Percentiles rank a stretch among this genome's conserved stretches.
These are phyloP conservation scores for Dacryopinax spathularia DNA, from an alignment of 768 basidiomycete species.

Conservation along the genomic window DNA sequence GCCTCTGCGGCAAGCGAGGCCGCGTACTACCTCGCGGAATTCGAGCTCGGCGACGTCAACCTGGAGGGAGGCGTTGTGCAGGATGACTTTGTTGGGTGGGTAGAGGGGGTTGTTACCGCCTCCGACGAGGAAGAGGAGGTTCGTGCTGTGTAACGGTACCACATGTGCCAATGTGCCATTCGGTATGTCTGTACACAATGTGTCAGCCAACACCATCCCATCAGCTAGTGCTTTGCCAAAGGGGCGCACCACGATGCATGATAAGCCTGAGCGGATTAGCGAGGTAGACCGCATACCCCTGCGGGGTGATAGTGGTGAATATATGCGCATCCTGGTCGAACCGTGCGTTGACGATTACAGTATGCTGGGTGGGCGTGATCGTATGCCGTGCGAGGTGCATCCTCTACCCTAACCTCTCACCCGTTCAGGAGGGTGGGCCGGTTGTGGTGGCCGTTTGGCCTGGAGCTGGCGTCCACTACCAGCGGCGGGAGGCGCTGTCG, in stretches of 20 bases:
- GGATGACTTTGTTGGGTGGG: constrained; percentile 79
- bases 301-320: constrained; percentile 65
- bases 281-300: constrained; percentile 72
- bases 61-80: constrained; percentile 74
- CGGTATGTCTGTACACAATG: constrained; percentile 41
- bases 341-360: constrained; percentile 60
- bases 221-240: constrained; percentile 14
- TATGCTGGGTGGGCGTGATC: constrained; percentile 59
- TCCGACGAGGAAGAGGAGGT: constrained; percentile 72
- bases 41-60: constrained; percentile 76
- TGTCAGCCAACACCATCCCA: not conserved
- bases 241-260: constrained; percentile 56
- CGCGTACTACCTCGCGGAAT: constrained; percentile 71
- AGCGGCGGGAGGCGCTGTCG: no score
- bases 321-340: constrained; percentile 70
- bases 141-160: constrained; percentile 66
- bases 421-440: no score
- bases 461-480: no score
- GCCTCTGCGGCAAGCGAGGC: constrained; percentile 62
- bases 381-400: constrained; percentile 83
- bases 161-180: constrained; percentile 67
- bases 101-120: constrained; percentile 79
- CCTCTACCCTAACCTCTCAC: no score
- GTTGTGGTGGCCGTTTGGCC: no score
- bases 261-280: constrained; percentile 61